phyloP scores from a whole-genome alignment of 768 basidiomycete species.

The Tricholoma sp. region DNA sequence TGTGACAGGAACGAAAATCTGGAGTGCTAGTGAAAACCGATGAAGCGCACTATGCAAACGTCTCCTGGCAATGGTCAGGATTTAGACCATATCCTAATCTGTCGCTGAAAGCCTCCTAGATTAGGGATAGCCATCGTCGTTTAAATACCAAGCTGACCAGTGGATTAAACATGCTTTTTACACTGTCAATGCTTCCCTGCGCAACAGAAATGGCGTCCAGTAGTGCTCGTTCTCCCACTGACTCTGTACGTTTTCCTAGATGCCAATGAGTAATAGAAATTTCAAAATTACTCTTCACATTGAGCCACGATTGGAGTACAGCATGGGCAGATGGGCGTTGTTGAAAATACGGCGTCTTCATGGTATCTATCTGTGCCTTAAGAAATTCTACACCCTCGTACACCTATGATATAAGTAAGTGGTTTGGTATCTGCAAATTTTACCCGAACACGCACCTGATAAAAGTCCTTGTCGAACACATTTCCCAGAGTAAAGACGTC shows the following conservation, averaged over 20 bases:
- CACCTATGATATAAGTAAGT: conserved; percentile 7
- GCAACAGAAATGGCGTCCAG: neutral
- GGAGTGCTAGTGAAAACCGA: no score
- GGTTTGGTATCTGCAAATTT: neutral
- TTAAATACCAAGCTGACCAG: neutral
- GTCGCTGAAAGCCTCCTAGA: neutral
- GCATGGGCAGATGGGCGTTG: conserved; percentile 18
- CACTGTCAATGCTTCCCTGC: neutral
- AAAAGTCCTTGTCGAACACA: conserved; percentile 11
- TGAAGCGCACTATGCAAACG: no score
- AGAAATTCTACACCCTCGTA: conserved; percentile 23
- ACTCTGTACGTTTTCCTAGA: conserved; percentile 4
- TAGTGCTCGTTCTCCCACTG: neutral
- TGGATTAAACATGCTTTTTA: neutral
- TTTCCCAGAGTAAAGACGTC: conserved; percentile 9
- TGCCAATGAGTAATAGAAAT: conserved; percentile 4
- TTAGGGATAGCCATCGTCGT: neutral
- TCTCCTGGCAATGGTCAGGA: neutral
- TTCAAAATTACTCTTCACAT: neutral
- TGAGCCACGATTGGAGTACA: conserved; percentile 19
- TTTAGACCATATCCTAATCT: neutral
- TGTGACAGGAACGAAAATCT: no score
- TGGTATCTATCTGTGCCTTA: conserved; percentile 16
- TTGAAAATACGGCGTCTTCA: conserved; percentile 18
- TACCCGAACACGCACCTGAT: conserved; percentile 12